Base-by-base conservation (phyloP, 768 basidiomycete species). In the Pulveroboletus sp. region DNA sequence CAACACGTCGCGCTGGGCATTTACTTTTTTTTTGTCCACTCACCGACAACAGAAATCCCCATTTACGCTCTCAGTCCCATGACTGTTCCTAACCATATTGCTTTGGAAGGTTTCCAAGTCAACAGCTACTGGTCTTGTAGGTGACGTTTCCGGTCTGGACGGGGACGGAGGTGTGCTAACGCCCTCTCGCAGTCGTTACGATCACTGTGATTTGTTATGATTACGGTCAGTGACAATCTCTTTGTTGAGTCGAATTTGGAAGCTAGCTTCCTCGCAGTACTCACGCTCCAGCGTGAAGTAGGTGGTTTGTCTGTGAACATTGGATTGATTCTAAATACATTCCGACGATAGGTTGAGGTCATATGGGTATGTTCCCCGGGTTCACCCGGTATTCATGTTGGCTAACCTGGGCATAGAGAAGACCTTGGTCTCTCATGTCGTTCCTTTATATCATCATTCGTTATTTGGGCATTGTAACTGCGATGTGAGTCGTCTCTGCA, bases 361-460 rank as follows among this genome's bases (percentile, higher is more conserved):
- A 38, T 49, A 43, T 49, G 48, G 48, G 48, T 49, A 16, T 17
- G 42, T 43, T 46, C 13, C 16, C n/a, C 30, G 12, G 43, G 17
- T 12, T 14, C 36, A n/a, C 19, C 11, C 35, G 1, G 37, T 6
- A 16, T n/a, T 22, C 34, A 19, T n/a, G n/a, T n/a, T 17, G 30
- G 9, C 17, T 24, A 17, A 43, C 29, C 27, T 26, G 9, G 14
- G 11, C 10, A 12, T 20, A 52, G 51, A 29, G 45, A 37, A 42
- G 32, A 37, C 41, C 51, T n/a, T 47, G 39, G 40, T 52, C 51
- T 17, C 22, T 47, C 31, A 43, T 52, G 51, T 52, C 51, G 8
- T 19, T 23, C 34, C 51, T 52, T 19, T 52, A 52, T 43, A 24
- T 43, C 40, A 12, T 47, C n/a, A 22, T 52, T 29, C 51, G 51